Conservation (phyloP, 2,329 filamentous ascomycete species). For the Pseudocercospora ulei region DNA sequence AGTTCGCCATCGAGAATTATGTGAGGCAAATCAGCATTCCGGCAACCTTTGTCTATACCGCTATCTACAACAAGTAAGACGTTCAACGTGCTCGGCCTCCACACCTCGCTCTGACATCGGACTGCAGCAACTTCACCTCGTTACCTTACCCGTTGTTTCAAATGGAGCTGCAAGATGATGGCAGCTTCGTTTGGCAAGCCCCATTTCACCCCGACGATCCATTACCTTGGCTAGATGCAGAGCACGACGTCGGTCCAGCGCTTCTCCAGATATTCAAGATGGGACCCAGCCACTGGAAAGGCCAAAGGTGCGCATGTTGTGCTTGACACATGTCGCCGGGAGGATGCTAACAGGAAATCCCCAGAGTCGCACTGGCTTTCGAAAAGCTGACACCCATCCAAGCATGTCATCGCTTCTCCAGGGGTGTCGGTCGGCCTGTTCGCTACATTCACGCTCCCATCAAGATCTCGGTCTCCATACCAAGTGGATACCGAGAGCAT, state of each 20-base stretch:
- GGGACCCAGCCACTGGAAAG: slow-evolving; percentile 73
- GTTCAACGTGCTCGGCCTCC: too few species aligned
- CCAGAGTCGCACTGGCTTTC: slow-evolving; percentile 77
- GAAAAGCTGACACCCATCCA: slow-evolving; percentile 76
- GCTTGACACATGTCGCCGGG: too few species aligned
- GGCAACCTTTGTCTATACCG: slow-evolving; percentile 88
- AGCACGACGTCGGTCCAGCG: slow-evolving; percentile 89
- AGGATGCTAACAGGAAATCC: too few species aligned
- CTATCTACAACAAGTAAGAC: slow-evolving; percentile 85
- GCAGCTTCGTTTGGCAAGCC: slow-evolving; percentile 83
- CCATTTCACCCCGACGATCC: slow-evolving; percentile 85
- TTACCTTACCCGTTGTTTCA: slow-evolving; percentile 87
- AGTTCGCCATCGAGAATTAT: slow-evolving; percentile 88
- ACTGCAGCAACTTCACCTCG: slow-evolving; percentile 68
- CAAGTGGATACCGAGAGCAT: slow-evolving; percentile 78
- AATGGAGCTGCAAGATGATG: slow-evolving; percentile 77
- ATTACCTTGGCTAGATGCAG: slow-evolving; percentile 89
- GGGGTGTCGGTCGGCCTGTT: slow-evolving; percentile 67
- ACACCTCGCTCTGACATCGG: not conserved
- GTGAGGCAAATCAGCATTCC: slow-evolving; percentile 71
- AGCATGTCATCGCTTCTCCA: slow-evolving; percentile 69
- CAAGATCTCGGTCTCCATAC: slow-evolving; percentile 75
- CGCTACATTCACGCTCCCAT: slow-evolving; percentile 69
- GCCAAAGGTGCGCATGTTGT: slow-evolving; percentile 48
- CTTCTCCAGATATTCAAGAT: slow-evolving; percentile 94